Evolutionary conservation across 148 eudicot genomes (phyloP), one percentile per base, ranked within the genome.

Genomic region (Agrostemma githago): DNA sequence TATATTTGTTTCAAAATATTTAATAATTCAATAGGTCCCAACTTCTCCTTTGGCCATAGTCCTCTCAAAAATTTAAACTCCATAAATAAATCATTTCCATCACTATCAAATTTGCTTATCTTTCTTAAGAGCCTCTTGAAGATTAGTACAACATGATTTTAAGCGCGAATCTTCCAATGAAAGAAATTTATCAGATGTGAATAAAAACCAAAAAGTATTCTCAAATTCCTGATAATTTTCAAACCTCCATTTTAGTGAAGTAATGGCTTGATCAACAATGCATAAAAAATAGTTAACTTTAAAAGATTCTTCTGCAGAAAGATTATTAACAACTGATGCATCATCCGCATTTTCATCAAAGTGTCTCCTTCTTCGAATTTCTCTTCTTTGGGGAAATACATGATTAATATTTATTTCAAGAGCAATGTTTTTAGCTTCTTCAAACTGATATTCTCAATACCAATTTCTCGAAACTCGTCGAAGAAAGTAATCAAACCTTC

Each of bases 1-100:
- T 21, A 43, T 70, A 82, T 82, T 82, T n/a, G 77, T 19, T 82
- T 82, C 57, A 79, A 17, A 46, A 12, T 56, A 0, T 41, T 70
- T 26, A 82, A 66, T 44, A 82, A 44, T 5, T 82, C 76, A 72
- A 58, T 14, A 20, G 82, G 19, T 57, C 65, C 44, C 44, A 42
- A 42, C 6, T 42, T 42, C 44, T n/a, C n/a, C n/a, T n/a, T n/a
- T n/a, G n/a, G n/a, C n/a, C n/a, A n/a, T n/a, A n/a, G n/a, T n/a
- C n/a, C 44, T 6, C 44, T 42, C 44, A 42, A 42, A 42, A 42
- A 42, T 6, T 42, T 42, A 3, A 42, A 42, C 6, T 42, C 44
- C 44, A 6, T 42, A 6, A 16, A 78, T 12, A 74, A 73, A 6
- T 79, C 79, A 58, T 75, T 41, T 12, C 71, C 82, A 79, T 75